phyloP scores from a whole-genome alignment of 1,284 basidiomycete genomes.

The Afroboletus lepidellus region DNA sequence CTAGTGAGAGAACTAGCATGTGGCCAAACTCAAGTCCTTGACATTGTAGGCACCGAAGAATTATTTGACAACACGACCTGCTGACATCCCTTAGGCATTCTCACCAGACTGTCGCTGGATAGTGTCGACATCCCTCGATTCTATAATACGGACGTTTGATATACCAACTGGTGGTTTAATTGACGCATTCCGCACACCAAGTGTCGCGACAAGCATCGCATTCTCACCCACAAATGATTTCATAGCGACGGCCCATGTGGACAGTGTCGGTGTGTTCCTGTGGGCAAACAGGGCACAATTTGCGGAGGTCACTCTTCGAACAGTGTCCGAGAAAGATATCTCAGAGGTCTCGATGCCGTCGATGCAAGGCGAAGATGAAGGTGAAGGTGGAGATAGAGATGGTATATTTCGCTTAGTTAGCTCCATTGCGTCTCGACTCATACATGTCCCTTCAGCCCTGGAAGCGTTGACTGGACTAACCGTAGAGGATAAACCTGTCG shows the following conservation, averaged over 20 bases:
- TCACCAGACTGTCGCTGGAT: constrained; percentile 95
- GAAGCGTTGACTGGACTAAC: constrained; percentile 61
- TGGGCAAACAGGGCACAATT: constrained; percentile 99
- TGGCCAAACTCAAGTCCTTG: constrained; percentile 77
- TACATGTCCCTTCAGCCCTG: constrained; percentile 46
- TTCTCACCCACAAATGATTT: constrained; percentile 97
- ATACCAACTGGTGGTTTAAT: constrained; percentile 91
- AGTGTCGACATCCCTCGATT: constrained; percentile 85
- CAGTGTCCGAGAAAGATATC: constrained; percentile 75
- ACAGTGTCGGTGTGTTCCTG: constrained; percentile 90
- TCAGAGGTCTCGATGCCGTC: constrained; percentile 74
- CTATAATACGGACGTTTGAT: constrained; percentile 93
- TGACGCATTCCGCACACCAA: constrained; percentile 89
- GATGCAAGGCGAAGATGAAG: constrained; percentile 80
- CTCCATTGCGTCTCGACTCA: constrained; percentile 6
- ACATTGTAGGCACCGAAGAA: constrained; percentile 57
- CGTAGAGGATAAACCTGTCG: constrained; percentile 56
- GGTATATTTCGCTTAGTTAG: constrained; percentile 36
- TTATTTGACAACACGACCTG: not conserved
- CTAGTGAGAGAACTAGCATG: constrained; percentile 81
- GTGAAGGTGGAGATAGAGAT: too few relatives aligned
- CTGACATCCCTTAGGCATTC: constrained; percentile 61
- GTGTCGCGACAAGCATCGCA: constrained; percentile 85
- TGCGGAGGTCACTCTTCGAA: constrained; percentile 79
- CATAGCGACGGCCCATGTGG: constrained; percentile 91